These are phyloP conservation scores for Diplodia intermedia DNA, from an alignment of 2,329 filamentous ascomycete species.

Conservation along the genomic window DNA sequence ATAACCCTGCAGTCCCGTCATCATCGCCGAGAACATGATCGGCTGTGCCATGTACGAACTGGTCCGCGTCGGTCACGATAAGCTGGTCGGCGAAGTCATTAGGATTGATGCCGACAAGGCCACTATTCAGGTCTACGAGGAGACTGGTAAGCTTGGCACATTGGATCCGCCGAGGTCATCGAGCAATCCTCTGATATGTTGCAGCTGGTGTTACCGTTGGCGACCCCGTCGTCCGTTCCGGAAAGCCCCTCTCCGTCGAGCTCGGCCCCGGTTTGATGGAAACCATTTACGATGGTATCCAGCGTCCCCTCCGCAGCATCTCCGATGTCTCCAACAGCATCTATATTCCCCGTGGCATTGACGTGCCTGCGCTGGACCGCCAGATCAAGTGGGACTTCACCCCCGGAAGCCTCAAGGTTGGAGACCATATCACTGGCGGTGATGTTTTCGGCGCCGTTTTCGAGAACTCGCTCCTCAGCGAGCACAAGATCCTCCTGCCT, in stretches of 20 bases:
- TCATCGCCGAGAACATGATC: constrained; percentile 97
- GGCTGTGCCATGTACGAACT: constrained; percentile 99
- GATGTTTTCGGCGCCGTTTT: constrained; percentile 95
- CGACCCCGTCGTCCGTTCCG: constrained; percentile 87
- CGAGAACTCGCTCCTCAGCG: constrained; percentile 93
- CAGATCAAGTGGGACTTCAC: constrained; percentile 96
- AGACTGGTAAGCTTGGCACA: constrained; percentile 73
- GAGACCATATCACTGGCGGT: constrained; percentile 95
- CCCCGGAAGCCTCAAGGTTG: constrained; percentile 83
- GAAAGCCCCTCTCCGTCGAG: constrained; percentile 96
- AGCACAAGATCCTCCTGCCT: constrained; percentile 91
- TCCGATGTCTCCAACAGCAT: constrained; percentile 80
- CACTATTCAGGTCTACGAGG: constrained; percentile 98
- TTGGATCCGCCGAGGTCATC: neutral
- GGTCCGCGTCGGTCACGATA: constrained; percentile 90
- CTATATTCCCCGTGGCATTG: constrained; percentile 95
- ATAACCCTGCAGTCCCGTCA: constrained; percentile 71
- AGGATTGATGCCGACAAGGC: constrained; percentile 94
- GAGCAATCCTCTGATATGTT: constrained; percentile 28
- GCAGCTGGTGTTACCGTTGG: constrained; percentile 92
- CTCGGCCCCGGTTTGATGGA: constrained; percentile 96
- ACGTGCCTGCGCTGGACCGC: constrained; percentile 85
- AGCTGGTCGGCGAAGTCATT: constrained; percentile 96
- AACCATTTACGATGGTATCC: constrained; percentile 99
- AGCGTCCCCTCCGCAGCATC: constrained; percentile 89